A percentile compares a stretch with the other conserved stretches of the same genome.
These are phyloP conservation scores for Populus deltoides DNA, from an alignment of 345 rosid species.

Conservation along the genomic window DNA sequence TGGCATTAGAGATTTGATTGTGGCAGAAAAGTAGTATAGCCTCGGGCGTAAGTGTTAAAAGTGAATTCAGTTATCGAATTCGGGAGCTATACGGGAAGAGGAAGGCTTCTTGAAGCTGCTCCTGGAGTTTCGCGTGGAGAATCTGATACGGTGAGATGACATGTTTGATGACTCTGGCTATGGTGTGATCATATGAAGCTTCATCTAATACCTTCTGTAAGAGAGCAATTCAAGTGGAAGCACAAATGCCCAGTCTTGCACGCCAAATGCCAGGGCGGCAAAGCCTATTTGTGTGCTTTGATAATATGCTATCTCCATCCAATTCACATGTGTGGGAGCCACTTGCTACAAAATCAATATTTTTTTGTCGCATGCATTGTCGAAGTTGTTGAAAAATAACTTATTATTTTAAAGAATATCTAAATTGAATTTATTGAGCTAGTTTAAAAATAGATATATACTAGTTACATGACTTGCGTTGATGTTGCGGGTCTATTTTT, in stretches of 20 bases:
- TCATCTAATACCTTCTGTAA: background rate
- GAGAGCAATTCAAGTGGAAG: background rate
- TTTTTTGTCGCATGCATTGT: no score
- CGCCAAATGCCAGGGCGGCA: background rate
- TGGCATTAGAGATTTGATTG: background rate
- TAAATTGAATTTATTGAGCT: no score
- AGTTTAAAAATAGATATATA: no score
- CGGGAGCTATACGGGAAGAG: slow-evolving; percentile 9
- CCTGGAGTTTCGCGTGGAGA: background rate
- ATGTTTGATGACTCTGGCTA: background rate
- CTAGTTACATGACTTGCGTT: no score
- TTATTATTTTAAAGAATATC: no score
- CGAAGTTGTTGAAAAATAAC: no score
- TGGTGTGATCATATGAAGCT: slow-evolving; percentile 1
- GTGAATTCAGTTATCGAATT: slow-evolving; percentile 3
- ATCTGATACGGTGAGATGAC: background rate
- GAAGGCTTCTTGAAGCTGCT: slow-evolving; percentile 5
- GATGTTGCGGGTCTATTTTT: no score
- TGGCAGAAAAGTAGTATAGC: slow-evolving; percentile 17
- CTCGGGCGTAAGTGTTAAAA: background rate
- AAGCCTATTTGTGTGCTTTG: background rate
- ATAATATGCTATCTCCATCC: background rate
- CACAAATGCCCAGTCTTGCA: background rate
- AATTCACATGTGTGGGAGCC: background rate
- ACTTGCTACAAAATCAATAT: background rate